Conservation (phyloP, 768 basidiomycete species). For the Piloderma croceum region DNA sequence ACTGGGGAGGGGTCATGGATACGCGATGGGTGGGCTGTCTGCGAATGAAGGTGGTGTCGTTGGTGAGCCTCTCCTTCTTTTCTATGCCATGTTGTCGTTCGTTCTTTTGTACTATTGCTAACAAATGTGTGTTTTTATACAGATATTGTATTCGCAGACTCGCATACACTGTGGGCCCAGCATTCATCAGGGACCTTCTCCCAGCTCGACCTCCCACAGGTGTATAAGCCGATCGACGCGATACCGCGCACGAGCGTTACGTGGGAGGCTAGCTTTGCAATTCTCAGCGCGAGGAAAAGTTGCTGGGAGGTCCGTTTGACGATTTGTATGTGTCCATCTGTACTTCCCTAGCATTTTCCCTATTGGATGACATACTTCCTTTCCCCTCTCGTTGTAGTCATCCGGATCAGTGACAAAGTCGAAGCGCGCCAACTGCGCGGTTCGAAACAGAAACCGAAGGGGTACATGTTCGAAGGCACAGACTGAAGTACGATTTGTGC, state of each 20-base stretch:
- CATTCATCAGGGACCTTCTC: conserved; percentile 74
- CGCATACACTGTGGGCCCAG: conserved; percentile 67
- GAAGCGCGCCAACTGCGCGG: too few species aligned
- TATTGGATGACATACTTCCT: too few species aligned
- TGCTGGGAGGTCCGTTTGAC: conserved; percentile 73
- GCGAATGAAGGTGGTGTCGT: conserved; percentile 67
- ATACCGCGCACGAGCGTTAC: conserved; percentile 57
- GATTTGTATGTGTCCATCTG: conserved; percentile 66
- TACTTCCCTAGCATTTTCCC: too few species aligned
- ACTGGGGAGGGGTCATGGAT: too few species aligned
- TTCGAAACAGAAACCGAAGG: too few species aligned
- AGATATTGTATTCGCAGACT: conserved; percentile 69
- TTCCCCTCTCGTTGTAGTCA: too few species aligned
- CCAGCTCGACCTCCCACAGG: conserved; percentile 68
- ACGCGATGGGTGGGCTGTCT: conserved; percentile 75
- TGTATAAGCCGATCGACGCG: conserved; percentile 59
- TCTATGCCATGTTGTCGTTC: conserved; percentile 2
- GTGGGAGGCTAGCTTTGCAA: conserved; percentile 73
- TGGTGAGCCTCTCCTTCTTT: conserved; percentile 53
- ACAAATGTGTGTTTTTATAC: background rate
- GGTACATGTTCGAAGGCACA: too few species aligned
- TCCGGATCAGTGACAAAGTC: too few species aligned
- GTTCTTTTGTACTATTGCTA: too few species aligned
- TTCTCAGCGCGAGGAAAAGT: conserved; percentile 40
- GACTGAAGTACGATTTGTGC: too few species aligned